These are phyloP conservation scores for Aechmea fasciata DNA, from an alignment of 176 grass and related monocot species.

Conservation along the genomic window DNA sequence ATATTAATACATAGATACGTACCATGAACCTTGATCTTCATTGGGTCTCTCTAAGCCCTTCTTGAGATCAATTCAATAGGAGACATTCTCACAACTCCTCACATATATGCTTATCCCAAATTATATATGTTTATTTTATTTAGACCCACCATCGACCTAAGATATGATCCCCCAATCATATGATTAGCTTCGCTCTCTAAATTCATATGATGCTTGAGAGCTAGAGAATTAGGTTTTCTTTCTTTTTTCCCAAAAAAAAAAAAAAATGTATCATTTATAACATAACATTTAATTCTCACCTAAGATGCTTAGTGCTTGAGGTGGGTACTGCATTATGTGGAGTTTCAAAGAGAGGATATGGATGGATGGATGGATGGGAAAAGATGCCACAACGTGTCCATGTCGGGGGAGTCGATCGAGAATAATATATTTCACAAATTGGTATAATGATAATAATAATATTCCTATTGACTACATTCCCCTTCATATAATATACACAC, in stretches of 20 bases:
- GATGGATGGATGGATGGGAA: background rate
- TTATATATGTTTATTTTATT: constrained; percentile 18
- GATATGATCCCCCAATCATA: background rate
- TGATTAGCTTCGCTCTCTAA: background rate
- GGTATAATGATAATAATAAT: no score
- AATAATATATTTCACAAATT: background rate
- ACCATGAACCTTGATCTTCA: background rate
- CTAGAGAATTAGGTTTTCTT: background rate
- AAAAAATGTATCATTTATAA: background rate
- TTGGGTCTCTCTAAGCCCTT: background rate
- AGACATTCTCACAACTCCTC: constrained; percentile 59
- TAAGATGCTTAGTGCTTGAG: constrained; percentile 26
- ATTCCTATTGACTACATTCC: background rate
- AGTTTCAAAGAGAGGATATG: constrained; percentile 5
- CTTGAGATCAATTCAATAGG: background rate
- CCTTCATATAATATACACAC: no score
- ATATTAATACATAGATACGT: background rate
- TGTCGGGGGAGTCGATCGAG: constrained; percentile 28
- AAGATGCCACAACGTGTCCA: constrained; percentile 41
- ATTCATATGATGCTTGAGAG: background rate
- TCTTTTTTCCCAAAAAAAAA: background rate
- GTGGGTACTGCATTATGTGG: constrained; percentile 22
- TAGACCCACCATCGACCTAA: constrained; percentile 15
- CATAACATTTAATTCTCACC: constrained; percentile 12
- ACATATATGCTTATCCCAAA: constrained; percentile 28